Percentiles rank a stretch among this genome's conserved stretches.
These are phyloP conservation scores for Fusarium heterosporum DNA, from an alignment of 2,329 filamentous ascomycete genomes.

Conservation along the genomic window DNA sequence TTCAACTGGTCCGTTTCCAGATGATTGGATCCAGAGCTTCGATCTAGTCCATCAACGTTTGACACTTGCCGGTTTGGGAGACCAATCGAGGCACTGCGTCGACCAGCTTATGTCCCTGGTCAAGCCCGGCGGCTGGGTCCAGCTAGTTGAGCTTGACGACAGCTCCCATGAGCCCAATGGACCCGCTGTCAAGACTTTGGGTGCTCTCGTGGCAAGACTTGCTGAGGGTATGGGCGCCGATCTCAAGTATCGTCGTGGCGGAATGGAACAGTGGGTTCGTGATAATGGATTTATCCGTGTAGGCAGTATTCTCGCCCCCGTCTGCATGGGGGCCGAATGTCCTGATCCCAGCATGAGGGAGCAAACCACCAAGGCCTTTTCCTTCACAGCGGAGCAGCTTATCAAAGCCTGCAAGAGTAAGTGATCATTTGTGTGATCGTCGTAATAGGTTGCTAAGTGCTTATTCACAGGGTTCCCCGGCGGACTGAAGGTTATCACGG, in stretches of 20 bases:
- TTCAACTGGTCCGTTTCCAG: not conserved
- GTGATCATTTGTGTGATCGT: not conserved
- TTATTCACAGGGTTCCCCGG: not conserved
- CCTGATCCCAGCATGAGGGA: not conserved
- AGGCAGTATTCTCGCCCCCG: not conserved
- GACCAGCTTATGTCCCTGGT: not conserved
- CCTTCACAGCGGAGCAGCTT: not conserved
- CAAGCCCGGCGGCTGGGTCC: not conserved
- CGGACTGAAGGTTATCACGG: not conserved
- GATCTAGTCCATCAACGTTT: not conserved
- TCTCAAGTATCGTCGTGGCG: not conserved
- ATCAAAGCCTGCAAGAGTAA: conserved; percentile 1
- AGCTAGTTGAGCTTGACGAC: not conserved
- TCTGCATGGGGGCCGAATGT: not conserved
- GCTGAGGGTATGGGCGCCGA: not conserved
- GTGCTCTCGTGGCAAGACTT: not conserved
- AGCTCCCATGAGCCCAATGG: not conserved
- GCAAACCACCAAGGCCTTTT: not conserved
- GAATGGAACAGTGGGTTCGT: not conserved
- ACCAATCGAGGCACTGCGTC: not conserved
- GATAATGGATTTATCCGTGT: not conserved
- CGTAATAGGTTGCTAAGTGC: not conserved
- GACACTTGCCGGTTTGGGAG: not conserved
- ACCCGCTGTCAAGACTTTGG: not conserved
- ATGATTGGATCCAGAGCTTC: not conserved